Evolutionary conservation across 441 rosid species (phyloP).

Genomic region (Geranium incanum): DNA sequence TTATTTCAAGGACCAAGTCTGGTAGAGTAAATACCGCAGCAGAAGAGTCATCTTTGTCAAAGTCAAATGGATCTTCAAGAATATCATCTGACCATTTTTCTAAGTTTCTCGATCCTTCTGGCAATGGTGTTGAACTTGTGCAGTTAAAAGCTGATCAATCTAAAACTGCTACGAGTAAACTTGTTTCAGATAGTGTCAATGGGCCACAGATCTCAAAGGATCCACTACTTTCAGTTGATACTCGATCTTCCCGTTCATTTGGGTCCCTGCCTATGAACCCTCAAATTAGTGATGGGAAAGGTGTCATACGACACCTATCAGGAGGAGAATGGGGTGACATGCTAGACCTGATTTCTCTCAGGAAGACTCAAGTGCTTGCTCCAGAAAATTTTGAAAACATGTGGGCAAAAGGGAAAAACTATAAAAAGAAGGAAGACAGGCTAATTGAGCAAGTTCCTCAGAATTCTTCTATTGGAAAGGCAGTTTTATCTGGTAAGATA

Average conservation of each 20-base stretch:
- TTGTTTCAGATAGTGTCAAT: constrained; percentile 35
- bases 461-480: constrained; percentile 33
- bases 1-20: constrained; percentile 50
- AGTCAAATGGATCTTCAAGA: constrained; percentile 52
- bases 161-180: constrained; percentile 27
- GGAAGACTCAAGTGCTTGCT: constrained; percentile 84
- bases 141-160: constrained; percentile 59
- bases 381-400: constrained; percentile 94
- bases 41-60: constrained; percentile 47
- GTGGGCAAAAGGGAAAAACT: constrained; percentile 98
- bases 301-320: constrained; percentile 39
- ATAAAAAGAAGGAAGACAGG: constrained; percentile 52
- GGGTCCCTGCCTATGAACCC: constrained; percentile 51
- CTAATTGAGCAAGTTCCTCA: constrained; percentile 42
- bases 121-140: constrained; percentile 89
- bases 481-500: constrained; percentile 29
- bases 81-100: constrained; percentile 68
- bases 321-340: constrained; percentile 79
- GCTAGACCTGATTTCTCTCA: constrained; percentile 70
- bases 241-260: constrained; percentile 70
- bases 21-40: constrained; percentile 40
- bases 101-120: constrained; percentile 73
- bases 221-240: constrained; percentile 85
- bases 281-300: constrained; percentile 40
- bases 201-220: constrained; percentile 53